These are phyloP conservation scores for Boletales sp. DNA, from an alignment of 768 basidiomycete genomes.

Conservation along the genomic window DNA sequence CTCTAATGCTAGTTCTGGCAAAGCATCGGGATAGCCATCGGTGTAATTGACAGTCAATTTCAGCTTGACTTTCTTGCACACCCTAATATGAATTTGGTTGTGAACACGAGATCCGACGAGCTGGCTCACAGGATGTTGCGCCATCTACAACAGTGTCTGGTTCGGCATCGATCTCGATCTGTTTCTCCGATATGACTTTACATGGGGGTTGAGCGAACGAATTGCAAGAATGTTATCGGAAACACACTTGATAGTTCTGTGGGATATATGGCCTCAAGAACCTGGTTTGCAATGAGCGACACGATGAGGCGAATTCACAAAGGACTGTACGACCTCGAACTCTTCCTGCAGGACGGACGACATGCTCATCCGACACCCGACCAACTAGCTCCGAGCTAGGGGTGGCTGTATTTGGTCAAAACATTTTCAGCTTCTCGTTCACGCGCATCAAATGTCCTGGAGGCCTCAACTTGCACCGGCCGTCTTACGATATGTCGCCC, in stretches of 20 bases:
- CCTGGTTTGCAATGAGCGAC: constrained; percentile 42
- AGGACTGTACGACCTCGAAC: constrained; percentile 63
- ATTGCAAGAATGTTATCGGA: constrained; percentile 28
- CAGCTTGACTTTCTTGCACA: constrained; percentile 61
- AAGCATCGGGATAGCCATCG: constrained; percentile 76
- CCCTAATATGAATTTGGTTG: constrained; percentile 7
- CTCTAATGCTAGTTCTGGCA: constrained; percentile 71
- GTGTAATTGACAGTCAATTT: constrained; percentile 73
- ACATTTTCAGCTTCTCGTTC: constrained; percentile 6
- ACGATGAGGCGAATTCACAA: constrained; percentile 1
- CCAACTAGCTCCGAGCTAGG: constrained; percentile 14
- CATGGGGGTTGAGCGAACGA: constrained; percentile 45
- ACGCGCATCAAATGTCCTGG: constrained; percentile 17
- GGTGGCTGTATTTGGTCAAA: constrained; percentile 11
- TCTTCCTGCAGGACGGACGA: constrained; percentile 73
- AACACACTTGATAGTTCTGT: constrained; percentile 88
- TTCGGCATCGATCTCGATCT: constrained; percentile 81
- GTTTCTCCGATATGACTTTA: constrained; percentile 80
- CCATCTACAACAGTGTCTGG: constrained; percentile 75
- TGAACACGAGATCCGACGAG: background rate
- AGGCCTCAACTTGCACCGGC: constrained; percentile 10
- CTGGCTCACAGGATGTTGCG: constrained; percentile 48
- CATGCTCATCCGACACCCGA: constrained; percentile 43
- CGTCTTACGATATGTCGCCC: constrained; percentile 9
- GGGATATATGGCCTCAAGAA: constrained; percentile 94